Conservation (phyloP, 345 rosid genomes). For the Toxicodendron radicans region DNA sequence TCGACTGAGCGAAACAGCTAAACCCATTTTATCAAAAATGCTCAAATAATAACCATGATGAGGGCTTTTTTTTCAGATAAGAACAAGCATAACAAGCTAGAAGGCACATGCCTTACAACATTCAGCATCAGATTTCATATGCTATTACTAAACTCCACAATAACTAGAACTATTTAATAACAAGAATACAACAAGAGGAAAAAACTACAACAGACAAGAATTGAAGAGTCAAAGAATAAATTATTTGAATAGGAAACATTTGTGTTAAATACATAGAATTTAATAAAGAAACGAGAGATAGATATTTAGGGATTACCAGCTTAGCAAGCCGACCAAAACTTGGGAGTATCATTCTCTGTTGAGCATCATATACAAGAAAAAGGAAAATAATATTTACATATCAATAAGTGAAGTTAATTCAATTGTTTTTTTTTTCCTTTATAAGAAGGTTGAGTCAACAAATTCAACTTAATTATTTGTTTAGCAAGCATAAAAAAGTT, state of each 20-base stretch:
- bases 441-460: neutral
- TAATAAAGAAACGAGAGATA: neutral
- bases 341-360: conserved; percentile 94
- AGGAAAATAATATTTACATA: neutral
- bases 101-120: neutral
- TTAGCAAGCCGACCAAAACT: conserved; percentile 78
- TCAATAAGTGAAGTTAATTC: neutral
- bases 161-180: neutral
- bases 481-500: neutral
- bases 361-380: conserved; percentile 24
- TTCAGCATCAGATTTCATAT: conserved; percentile 3
- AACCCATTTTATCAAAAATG: neutral
- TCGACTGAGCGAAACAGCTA: neutral
- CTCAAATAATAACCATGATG: neutral
- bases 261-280: neutral
- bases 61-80: neutral
- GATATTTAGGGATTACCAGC: conserved; percentile 57
- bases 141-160: neutral
- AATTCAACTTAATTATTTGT: neutral
- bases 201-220: neutral
- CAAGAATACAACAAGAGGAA: neutral
- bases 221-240: conserved; percentile 6
- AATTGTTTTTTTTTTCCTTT: too few relatives aligned
- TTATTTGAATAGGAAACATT: neutral
- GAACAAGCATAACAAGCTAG: neutral